These are phyloP conservation scores for Cydonia oblonga DNA, from an alignment of 331 rosid genomes.

Conservation along the genomic window DNA sequence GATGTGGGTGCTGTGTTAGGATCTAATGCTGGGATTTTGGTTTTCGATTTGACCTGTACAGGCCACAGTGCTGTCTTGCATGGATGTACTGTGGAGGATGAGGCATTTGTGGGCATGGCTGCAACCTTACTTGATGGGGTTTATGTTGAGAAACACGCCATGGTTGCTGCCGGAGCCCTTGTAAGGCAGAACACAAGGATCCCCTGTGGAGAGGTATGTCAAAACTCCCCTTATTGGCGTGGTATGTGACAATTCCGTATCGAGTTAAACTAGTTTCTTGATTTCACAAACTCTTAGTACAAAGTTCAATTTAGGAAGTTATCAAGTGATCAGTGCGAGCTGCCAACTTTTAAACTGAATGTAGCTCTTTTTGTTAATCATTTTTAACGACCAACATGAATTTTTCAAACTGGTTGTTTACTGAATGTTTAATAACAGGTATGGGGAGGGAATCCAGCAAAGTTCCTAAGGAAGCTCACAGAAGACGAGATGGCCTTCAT, in stretches of 20 bases:
- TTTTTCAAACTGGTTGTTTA: background rate
- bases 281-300: background rate
- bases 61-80: constrained; percentile 90
- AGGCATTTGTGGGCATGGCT: constrained; percentile 95
- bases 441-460: constrained; percentile 98
- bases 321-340: background rate
- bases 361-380: background rate
- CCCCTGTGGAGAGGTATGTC: constrained; percentile 86
- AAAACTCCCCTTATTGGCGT: background rate
- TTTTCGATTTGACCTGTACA: constrained; percentile 20
- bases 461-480: constrained; percentile 82
- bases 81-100: constrained; percentile 92
- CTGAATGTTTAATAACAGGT: constrained; percentile 31
- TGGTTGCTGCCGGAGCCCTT: constrained; percentile 98
- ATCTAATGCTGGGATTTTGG: background rate
- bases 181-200: constrained; percentile 85
- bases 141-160: constrained; percentile 75
- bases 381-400: background rate
- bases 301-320: no score
- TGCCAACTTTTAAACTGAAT: background rate
- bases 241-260: background rate
- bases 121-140: constrained; percentile 92
- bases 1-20: constrained; percentile 10
- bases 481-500: constrained; percentile 86
- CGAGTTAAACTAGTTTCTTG: background rate